Base-by-base conservation (phyloP, 345 rosid species). In the Linum tenue region DNA sequence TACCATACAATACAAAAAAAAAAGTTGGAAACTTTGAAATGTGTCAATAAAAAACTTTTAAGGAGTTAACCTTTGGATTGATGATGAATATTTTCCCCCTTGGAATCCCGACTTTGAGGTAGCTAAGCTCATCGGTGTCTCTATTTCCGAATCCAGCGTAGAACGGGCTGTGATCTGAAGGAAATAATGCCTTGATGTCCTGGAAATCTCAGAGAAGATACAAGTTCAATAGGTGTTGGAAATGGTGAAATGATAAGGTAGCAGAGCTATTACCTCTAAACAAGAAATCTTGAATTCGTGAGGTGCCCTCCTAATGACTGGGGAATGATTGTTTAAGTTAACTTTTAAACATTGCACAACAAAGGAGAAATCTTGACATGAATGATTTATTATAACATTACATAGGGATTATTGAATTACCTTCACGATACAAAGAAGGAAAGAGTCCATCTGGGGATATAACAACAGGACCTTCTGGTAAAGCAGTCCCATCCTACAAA, bases 111-210 rank as follows among this genome's bases (percentile, higher is more conserved):
- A 94, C 97, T 78, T 88, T 91, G 44, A 88, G 90, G 76, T 94
- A 94, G 84, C 99, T 94, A 72, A 90, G 75, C 79, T 94, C 99
- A 72, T 94, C 99, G 1, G 99, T 94, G 77, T 88, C 81, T 82
- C 99, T 82, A 70, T 94, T 94, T 66, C 99, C 99, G 75, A 94
- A 94, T 65, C 99, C 99, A 74, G 99, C 99, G 72, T 94, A 94
- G 82, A 94, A 94, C 2, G 99, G 99, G 68, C 84, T 88, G 88
- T 76, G 77, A 60, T 94, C 97, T 0, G 83, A 61, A 74, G 99
- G 99, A 79, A 90, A 94, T 80, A 94, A 79, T 1, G 82, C 91
- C 65, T 72, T 84, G 78, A 94, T 94, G 48, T 83, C 95, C 99
- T 94, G 90, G 12, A 59, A 59, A n/a, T 7, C 9, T 9, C 2